These are phyloP conservation scores for Collybia mongolica DNA, from an alignment of 768 basidiomycete genomes.

Conservation along the genomic window DNA sequence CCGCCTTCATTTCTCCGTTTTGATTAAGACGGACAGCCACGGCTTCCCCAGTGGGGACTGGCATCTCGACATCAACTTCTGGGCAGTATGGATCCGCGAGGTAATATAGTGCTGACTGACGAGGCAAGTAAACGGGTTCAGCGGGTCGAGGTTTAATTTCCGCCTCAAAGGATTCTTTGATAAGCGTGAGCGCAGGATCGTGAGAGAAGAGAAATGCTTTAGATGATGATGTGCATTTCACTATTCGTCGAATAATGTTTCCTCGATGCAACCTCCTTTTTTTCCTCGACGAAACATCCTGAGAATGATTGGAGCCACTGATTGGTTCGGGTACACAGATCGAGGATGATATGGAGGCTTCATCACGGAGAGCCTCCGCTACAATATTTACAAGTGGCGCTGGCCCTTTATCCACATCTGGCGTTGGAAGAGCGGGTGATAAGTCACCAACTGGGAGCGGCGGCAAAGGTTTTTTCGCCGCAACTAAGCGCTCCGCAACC, in stretches of 20 bases:
- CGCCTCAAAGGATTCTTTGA: slow-evolving; percentile 5
- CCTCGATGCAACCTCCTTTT: slow-evolving; percentile 6
- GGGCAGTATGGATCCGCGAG: slow-evolving; percentile 23
- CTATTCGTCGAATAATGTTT: slow-evolving; percentile 14
- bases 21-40: slow-evolving; percentile 21
- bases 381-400: slow-evolving; percentile 10
- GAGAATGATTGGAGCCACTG: too few species aligned
- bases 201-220: too few species aligned
- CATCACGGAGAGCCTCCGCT: slow-evolving; percentile 11
- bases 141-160: slow-evolving; percentile 3
- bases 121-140: slow-evolving; percentile 17
- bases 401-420: neutral
- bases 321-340: too few species aligned
- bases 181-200: neutral
- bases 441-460: slow-evolving; percentile 15
- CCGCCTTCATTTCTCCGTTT: slow-evolving; percentile 26
- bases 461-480: slow-evolving; percentile 17
- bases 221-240: slow-evolving; percentile 10
- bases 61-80: slow-evolving; percentile 23
- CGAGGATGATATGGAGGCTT: neutral
- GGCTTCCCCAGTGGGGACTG: slow-evolving; percentile 20
- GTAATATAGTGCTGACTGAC: slow-evolving; percentile 25
- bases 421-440: neutral
- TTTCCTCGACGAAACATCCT: neutral
- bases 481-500: slow-evolving; percentile 24